Base-by-base conservation (phyloP, 2,329 filamentous ascomycete species). In the Aspergillus flavus region DNA sequence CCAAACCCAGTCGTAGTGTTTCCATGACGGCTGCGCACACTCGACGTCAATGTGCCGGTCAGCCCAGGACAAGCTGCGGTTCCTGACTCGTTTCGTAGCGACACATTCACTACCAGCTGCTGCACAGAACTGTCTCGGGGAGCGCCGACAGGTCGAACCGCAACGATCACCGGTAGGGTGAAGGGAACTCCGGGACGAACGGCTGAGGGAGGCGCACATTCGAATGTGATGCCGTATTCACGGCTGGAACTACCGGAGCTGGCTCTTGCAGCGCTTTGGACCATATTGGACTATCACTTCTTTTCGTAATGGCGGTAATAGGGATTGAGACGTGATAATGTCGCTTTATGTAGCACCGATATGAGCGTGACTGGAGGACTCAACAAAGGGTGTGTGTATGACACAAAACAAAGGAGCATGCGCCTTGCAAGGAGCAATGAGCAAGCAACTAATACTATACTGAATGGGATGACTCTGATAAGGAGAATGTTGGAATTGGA, bases 1-100 rank as follows among this genome's bases (percentile, higher is more conserved):
- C 73, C 74, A 54, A 73, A 76, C 14, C 75, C 75, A 52, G 67
- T 74, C 26, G 64, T 72, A 7, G 72, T 66, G 26, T 71, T 75
- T 16, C 73, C 73, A 45, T 62, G 62, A 48, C 71, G 70, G 55
- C 72, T 76, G 61, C 72, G 70, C n/a, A 76, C 73, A 21, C 71
- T 77, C 11, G 74, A 72, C 6, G 75, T 75, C 26, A 75, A 65
- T 36, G 58, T 71, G 16, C 75, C 75, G 5, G 67, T 64, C 32
- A 76, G 58, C 7, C 72, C 72, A 19, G 63, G 19, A 1, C 67
- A 66, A 26, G 70, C 52, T 12, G 56, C 64, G 12, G 67, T 64
- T 16, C 73, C 69, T 9, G 69, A 28, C 61, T 76, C 75, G 23
- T 72, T 67, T 32, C 73, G 69, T 10, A 77, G 66, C 9, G 68